These are phyloP conservation scores for Hypoxylon sp. DNA, from an alignment of 2,329 filamentous ascomycete species.

Conservation along the genomic window DNA sequence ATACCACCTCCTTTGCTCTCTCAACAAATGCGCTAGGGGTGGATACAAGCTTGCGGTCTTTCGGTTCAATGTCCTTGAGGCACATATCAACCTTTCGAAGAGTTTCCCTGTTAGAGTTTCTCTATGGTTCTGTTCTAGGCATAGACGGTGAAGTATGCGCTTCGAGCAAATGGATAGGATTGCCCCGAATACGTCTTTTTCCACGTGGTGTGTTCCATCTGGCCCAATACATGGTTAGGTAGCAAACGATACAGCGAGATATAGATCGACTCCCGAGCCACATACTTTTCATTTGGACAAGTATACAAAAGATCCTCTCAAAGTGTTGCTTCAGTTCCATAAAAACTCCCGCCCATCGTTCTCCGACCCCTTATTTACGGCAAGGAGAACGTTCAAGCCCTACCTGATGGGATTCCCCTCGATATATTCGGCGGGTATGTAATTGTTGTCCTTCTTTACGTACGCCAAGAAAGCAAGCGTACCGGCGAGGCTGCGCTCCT, in stretches of 20 bases:
- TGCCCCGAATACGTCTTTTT: slow-evolving; percentile 43
- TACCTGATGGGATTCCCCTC: slow-evolving; percentile 39
- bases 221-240: background rate
- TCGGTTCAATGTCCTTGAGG: background rate
- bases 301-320: slow-evolving; percentile 35
- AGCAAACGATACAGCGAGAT: background rate
- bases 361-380: slow-evolving; percentile 48
- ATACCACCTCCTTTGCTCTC: slow-evolving; percentile 42
- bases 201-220: slow-evolving; percentile 17
- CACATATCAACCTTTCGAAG: slow-evolving; percentile 16
- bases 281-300: slow-evolving; percentile 24
- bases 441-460: slow-evolving; percentile 45
- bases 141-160: slow-evolving; percentile 48
- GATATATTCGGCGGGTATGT: slow-evolving; percentile 53
- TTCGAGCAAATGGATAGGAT: slow-evolving; percentile 51
- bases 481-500: slow-evolving; percentile 48
- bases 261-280: background rate
- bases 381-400: slow-evolving; percentile 48
- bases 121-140: slow-evolving; percentile 30
- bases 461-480: slow-evolving; percentile 53
- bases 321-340: slow-evolving; percentile 28
- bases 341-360: slow-evolving; percentile 41
- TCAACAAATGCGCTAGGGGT: slow-evolving; percentile 30
- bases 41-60: background rate
- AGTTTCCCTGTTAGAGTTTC: slow-evolving; percentile 30